Conservation (phyloP, 345 rosid species). For the Melaleuca alternifolia region DNA sequence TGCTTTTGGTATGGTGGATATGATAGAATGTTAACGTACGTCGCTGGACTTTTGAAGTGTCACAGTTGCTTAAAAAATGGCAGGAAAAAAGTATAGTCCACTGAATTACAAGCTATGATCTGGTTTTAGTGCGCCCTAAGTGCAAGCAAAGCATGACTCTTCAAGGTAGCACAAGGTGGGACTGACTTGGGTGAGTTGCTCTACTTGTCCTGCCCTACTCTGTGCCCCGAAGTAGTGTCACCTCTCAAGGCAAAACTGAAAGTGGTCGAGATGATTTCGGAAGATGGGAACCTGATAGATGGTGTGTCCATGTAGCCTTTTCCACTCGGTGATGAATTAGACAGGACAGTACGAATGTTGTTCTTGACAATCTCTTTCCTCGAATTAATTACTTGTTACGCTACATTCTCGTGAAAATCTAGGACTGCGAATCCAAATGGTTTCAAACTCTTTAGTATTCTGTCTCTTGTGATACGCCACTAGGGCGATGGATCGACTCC, state of each 20-base stretch:
- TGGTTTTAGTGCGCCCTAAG: neutral
- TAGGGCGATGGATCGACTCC: neutral
- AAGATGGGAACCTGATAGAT: neutral
- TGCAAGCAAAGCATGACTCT: neutral
- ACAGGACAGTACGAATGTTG: neutral
- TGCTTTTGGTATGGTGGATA: neutral
- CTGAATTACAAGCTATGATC: neutral
- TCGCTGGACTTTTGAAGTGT: neutral
- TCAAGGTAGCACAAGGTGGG: neutral
- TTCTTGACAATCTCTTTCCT: neutral
- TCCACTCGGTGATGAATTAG: neutral
- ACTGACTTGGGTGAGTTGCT: neutral
- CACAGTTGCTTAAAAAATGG: neutral
- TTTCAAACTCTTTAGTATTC: neutral
- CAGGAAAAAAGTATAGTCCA: neutral
- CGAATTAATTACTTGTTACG: neutral
- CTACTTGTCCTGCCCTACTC: neutral
- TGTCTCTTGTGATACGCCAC: neutral
- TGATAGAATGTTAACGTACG: neutral
- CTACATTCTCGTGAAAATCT: neutral
- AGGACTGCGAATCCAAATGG: neutral
- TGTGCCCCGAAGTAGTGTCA: neutral
- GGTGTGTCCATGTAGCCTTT: neutral
- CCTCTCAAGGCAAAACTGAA: neutral
- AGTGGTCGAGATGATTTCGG: neutral